phyloP scores from a whole-genome alignment of 2,329 filamentous ascomycete genomes.

The Fusarium gaditjirri region DNA sequence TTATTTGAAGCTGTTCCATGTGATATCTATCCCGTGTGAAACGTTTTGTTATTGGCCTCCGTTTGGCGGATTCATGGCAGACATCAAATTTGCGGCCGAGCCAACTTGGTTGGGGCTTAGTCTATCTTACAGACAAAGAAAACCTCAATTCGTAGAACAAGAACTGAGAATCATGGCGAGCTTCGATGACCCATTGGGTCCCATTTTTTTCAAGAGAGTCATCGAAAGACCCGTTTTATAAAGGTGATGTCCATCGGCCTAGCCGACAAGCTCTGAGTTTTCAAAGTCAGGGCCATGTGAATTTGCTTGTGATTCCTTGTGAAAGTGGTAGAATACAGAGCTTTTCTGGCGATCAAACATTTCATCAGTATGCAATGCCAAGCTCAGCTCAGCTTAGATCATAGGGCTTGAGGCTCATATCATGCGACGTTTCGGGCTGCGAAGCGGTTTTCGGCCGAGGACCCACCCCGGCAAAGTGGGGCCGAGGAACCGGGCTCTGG shows the following conservation, averaged over 20 bases:
- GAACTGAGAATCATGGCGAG: conserved; percentile 9
- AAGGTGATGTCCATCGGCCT: conserved; percentile 15
- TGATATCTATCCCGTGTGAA: background rate
- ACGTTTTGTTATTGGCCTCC: conserved; percentile 2
- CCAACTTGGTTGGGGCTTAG: background rate
- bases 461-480: conserved; percentile 17
- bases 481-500: conserved; percentile 14
- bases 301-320: conserved; percentile 4
- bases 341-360: background rate
- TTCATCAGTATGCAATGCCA: background rate
- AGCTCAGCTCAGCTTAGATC: background rate
- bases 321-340: background rate
- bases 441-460: conserved; percentile 26
- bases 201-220: conserved; percentile 10
- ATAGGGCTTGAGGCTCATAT: background rate
- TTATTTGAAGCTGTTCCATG: background rate
- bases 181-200: conserved; percentile 2
- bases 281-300: background rate
- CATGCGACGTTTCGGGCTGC: conserved; percentile 3
- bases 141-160: conserved; percentile 3
- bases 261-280: conserved; percentile 8
- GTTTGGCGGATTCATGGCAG: background rate
- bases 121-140: conserved; percentile 3
- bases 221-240: conserved; percentile 20
- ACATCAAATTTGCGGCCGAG: conserved; percentile 18